Base-by-base conservation (phyloP, 768 basidiomycete genomes). In the Dacryopinax primogenitus region DNA sequence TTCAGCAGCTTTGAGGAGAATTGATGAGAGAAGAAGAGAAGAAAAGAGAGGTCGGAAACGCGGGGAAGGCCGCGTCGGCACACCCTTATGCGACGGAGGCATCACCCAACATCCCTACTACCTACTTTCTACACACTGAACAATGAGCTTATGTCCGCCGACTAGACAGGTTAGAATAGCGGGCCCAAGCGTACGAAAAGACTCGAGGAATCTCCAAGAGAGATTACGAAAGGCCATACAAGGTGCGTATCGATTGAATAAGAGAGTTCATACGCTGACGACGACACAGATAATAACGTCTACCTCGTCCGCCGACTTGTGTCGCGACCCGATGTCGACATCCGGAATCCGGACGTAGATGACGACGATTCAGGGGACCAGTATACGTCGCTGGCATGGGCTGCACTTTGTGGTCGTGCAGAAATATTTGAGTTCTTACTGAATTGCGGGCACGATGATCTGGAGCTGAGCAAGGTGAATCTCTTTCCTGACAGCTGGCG, bases 401-500 rank as follows among this genome's bases (percentile, higher is more conserved):
- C 93, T 1, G 92, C 92, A 23, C 83, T 88, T 0, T 82, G 90
- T 37, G 92, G 90, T 0, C 85, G 90, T 67, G 87, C 94, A 72
- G 93, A 95, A 72, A 92, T 90, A 1, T 97, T 95, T 69, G 92
- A 96, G 71, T 96, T 87, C 76, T 79, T 97, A 64, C 78, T 95
- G 63, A 83, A 80, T 68, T 84, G 82, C 23, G 92, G 92, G 33
- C 94, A 96, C 73, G 94, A 97, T 73, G 93, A 97, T 72, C 86
- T 89, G 65, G 94, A 97, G 74, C 78, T 92, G 67, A 93, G 88
- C 76, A 84, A 84, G 81, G 94, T 93, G 72, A 70, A 86, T 78
- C 47, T 66, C 28, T 33, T 13, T 21, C 2, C 37, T 30, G 32
- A 33, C 44, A 64, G 39, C 44, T 21, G 18, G 1, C 36, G 13